These are phyloP conservation scores for Metarhizium sp. DNA, from an alignment of 2,329 filamentous ascomycete genomes.

Conservation along the genomic window DNA sequence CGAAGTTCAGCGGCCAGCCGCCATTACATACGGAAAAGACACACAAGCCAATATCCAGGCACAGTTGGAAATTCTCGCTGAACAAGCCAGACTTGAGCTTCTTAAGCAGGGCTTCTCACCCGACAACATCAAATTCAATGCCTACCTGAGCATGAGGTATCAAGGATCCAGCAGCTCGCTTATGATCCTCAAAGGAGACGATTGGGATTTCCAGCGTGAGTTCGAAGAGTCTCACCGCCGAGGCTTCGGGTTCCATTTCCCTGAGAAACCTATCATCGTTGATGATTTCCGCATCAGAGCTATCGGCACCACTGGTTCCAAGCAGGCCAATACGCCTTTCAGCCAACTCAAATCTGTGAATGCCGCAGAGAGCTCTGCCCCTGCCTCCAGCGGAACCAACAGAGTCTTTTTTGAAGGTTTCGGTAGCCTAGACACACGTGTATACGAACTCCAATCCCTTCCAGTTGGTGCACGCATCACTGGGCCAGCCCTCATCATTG, in stretches of 20 bases:
- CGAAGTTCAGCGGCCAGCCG: slow-evolving; percentile 28
- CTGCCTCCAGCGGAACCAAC: slow-evolving; percentile 9
- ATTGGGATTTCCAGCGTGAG: slow-evolving; percentile 14
- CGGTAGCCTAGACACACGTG: slow-evolving; percentile 15
- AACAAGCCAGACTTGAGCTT: slow-evolving; percentile 14
- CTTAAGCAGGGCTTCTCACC: slow-evolving; percentile 19
- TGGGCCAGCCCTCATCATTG: slow-evolving; percentile 47
- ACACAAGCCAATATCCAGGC: slow-evolving; percentile 10
- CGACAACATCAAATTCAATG: slow-evolving; percentile 29
- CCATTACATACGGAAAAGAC: slow-evolving; percentile 16
- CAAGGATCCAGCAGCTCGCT: slow-evolving; percentile 32
- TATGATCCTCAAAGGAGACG: slow-evolving; percentile 21
- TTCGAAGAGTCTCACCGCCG: slow-evolving; percentile 54
- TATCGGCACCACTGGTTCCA: slow-evolving; percentile 16
- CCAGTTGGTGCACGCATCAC: slow-evolving; percentile 8
- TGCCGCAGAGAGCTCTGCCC: background rate
- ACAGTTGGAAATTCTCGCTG: slow-evolving; percentile 15
- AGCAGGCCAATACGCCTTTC: slow-evolving; percentile 12
- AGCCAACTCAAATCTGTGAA: slow-evolving; percentile 11
- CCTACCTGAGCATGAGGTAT: slow-evolving; percentile 34
- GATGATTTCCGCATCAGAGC: slow-evolving; percentile 33
- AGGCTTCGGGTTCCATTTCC: slow-evolving; percentile 61
- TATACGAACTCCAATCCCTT: slow-evolving; percentile 16
- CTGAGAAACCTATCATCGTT: slow-evolving; percentile 30
- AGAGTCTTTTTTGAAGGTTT: slow-evolving; percentile 12